These are phyloP conservation scores for Gymnopus androsaceus DNA, from an alignment of 1,284 basidiomycete genomes.

Conservation along the genomic window DNA sequence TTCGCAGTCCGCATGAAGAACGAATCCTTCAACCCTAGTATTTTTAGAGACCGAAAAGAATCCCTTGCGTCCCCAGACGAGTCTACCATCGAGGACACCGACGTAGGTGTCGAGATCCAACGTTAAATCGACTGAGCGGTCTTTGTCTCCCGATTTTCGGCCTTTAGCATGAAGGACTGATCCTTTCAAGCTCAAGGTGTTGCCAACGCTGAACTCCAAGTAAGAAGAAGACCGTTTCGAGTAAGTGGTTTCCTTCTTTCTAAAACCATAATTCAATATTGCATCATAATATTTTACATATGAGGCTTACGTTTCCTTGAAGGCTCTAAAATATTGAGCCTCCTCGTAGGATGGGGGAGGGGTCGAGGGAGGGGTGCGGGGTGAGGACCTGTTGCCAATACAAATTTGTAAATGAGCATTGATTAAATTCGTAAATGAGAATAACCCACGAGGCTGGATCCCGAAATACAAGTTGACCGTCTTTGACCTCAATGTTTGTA, in stretches of 20 bases:
- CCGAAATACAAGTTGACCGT: background rate
- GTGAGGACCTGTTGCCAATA: background rate
- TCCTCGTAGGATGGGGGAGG: background rate
- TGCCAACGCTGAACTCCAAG: background rate
- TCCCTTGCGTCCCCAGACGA: conserved; percentile 3
- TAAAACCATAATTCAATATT: background rate
- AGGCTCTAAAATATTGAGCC: background rate
- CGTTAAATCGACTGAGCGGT: no score
- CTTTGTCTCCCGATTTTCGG: background rate
- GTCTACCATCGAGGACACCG: background rate
- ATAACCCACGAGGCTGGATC: background rate
- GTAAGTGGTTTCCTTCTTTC: no score
- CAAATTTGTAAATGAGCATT: background rate
- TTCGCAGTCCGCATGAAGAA: conserved; percentile 3
- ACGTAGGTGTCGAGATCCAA: no score
- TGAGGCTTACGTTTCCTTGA: no score
- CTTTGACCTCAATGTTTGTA: background rate
- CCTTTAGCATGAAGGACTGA: conserved; percentile 1
- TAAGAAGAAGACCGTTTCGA: background rate
- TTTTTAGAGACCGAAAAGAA: background rate
- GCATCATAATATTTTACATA: background rate
- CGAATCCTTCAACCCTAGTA: background rate
- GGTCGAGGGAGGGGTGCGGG: no score
- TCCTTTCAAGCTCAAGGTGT: background rate
- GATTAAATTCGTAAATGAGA: background rate